Conservation (phyloP, 306 rosid genomes). For the Cucumis cinereus region DNA sequence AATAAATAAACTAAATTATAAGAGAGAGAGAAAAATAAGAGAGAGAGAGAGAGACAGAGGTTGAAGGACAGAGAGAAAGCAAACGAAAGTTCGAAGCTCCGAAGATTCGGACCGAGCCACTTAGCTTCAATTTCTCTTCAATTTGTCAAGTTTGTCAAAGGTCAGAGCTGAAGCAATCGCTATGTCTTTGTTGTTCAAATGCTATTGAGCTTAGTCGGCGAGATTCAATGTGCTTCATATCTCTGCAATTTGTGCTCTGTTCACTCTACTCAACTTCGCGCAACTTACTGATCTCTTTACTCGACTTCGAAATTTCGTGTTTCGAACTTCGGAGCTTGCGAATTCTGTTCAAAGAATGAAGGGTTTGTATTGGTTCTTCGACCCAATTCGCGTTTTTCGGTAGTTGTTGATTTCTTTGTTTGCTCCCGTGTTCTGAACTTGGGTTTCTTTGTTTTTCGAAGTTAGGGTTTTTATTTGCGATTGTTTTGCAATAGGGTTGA, state of each 20-base stretch:
- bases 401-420: conserved; percentile 11
- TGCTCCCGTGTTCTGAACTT: conserved; percentile 17
- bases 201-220: conserved; percentile 4
- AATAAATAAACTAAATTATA: background rate
- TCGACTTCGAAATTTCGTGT: conserved; percentile 29
- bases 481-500: conserved; percentile 22
- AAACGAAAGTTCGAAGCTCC: conserved; percentile 25
- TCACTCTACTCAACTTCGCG: conserved; percentile 17
- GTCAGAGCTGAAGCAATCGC: conserved; percentile 52
- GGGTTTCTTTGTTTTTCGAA: conserved; percentile 25
- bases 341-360: conserved; percentile 32
- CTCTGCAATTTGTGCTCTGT: conserved; percentile 22
- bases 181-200: background rate
- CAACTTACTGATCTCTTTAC: conserved; percentile 49
- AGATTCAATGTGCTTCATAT: conserved; percentile 39
- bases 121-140: conserved; percentile 59
- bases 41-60: background rate
- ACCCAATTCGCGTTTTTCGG: conserved; percentile 30
- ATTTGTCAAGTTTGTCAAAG: conserved; percentile 36
- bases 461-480: conserved; percentile 46
- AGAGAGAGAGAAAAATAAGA: background rate
- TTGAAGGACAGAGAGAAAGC: background rate
- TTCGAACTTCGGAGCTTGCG: conserved; percentile 35
- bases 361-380: conserved; percentile 36
- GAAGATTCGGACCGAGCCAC: conserved; percentile 42